A percentile compares a stretch with the other conserved stretches of the same genome.
Evolutionary conservation across 2,329 filamentous ascomycete species (phyloP).

Genomic region (Cladosporium sp.): DNA sequence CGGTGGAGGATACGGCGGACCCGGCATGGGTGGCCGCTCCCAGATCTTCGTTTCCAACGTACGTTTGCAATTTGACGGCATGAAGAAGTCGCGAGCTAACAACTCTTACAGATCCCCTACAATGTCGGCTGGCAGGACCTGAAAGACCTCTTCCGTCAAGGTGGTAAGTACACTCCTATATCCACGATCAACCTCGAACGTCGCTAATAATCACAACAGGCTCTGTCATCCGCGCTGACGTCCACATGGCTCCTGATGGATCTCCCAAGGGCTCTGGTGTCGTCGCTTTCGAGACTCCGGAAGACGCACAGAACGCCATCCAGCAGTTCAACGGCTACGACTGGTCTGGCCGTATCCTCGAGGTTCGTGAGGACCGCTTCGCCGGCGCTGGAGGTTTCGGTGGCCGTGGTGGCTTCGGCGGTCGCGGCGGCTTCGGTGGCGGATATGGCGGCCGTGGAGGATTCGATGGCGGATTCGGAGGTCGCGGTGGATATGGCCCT

Average conservation of each 20-base stretch:
- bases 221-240: slow-evolving; percentile 87
- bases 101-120: slow-evolving; percentile 73
- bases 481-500: slow-evolving; percentile 35
- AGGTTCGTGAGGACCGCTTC: slow-evolving; percentile 95
- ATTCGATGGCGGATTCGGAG: slow-evolving; percentile 34
- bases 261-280: slow-evolving; percentile 95
- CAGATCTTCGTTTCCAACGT: slow-evolving; percentile 99
- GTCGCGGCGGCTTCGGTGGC: slow-evolving; percentile 42
- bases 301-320: slow-evolving; percentile 93
- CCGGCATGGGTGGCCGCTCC: slow-evolving; percentile 61
- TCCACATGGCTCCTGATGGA: slow-evolving; percentile 86
- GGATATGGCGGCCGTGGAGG: slow-evolving; percentile 40
- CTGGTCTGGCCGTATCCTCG: slow-evolving; percentile 89
- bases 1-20: slow-evolving; percentile 49
- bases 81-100: slow-evolving; percentile 16
- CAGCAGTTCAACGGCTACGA: slow-evolving; percentile 98
- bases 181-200: not conserved
- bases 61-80: slow-evolving; percentile 49
- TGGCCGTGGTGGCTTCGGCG: slow-evolving; percentile 29
- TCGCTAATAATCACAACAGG: slow-evolving; percentile 51
- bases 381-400: slow-evolving; percentile 55
- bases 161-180: slow-evolving; percentile 63
- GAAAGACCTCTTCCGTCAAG: slow-evolving; percentile 97
- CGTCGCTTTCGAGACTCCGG: slow-evolving; percentile 89
- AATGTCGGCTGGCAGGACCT: slow-evolving; percentile 98